A percentile compares a stretch with the other conserved stretches of the same genome.
Conservation (phyloP, 2,329 filamentous ascomycete genomes). For the Calonectria henricotiae region DNA sequence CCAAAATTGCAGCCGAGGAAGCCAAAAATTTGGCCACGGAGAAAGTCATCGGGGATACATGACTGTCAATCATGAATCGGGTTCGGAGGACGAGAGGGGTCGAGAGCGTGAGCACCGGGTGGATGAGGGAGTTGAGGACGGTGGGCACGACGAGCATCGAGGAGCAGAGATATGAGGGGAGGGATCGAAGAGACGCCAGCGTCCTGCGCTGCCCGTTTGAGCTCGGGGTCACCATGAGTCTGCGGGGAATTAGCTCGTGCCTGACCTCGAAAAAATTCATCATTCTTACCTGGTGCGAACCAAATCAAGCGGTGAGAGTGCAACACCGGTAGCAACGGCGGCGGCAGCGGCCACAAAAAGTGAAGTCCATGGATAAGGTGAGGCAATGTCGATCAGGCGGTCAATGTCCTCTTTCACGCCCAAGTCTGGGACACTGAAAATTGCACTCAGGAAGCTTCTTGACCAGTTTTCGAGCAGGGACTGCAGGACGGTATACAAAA, state of each 20-base stretch:
- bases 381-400: constrained; percentile 80
- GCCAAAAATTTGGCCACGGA: constrained; percentile 86
- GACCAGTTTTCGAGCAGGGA: constrained; percentile 94
- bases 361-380: constrained; percentile 86
- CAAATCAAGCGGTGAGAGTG: constrained; percentile 90
- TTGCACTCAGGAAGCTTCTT: constrained; percentile 88
- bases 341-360: constrained; percentile 80
- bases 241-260: constrained; percentile 57
- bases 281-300: constrained; percentile 79
- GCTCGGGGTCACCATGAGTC: constrained; percentile 88
- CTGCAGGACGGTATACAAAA: constrained; percentile 89
- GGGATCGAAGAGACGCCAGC: constrained; percentile 81
- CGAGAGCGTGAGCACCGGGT: constrained; percentile 86
- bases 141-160: constrained; percentile 85
- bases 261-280: constrained; percentile 44
- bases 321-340: constrained; percentile 81
- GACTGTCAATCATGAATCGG: constrained; percentile 87
- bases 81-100: constrained; percentile 89
- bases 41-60: constrained; percentile 86
- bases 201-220: constrained; percentile 83
- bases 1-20: constrained; percentile 84
- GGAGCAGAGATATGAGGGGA: constrained; percentile 85
- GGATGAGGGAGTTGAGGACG: constrained; percentile 86
- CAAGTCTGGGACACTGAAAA: constrained; percentile 91
- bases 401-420: constrained; percentile 84